These are phyloP conservation scores for Chaetomidium leptoderma DNA, from an alignment of 495 filamentous ascomycete species.

Conservation along the genomic window DNA sequence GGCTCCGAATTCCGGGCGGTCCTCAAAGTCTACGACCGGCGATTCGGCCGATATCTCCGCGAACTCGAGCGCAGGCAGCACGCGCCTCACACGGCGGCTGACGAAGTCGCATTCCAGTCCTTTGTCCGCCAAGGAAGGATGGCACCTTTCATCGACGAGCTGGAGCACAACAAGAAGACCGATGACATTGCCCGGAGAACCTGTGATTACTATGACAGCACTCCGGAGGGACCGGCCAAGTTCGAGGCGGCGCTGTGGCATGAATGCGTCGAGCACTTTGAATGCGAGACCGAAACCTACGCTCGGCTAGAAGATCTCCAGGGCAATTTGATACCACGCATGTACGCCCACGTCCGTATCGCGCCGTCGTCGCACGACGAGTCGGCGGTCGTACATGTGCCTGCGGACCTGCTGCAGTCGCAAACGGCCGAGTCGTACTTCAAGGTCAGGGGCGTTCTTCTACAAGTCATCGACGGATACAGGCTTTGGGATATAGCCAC, in stretches of 20 bases:
- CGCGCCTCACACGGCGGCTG: background rate
- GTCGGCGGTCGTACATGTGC: background rate
- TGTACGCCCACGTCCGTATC: conserved; percentile 6
- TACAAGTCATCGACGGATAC: background rate
- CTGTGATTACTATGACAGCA: background rate
- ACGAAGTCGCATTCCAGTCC: background rate
- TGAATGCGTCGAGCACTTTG: conserved; percentile 1
- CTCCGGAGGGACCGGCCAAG: background rate
- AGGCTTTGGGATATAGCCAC: background rate
- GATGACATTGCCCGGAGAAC: background rate
- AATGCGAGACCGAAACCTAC: conserved; percentile 5
- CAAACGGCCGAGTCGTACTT: background rate
- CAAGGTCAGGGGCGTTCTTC: conserved; percentile 1
- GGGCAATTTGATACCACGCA: background rate
- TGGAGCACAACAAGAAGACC: background rate
- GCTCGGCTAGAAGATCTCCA: background rate
- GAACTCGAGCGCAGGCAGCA: background rate
- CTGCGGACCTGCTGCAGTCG: background rate
- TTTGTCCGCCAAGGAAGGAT: background rate
- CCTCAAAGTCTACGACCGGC: conserved; percentile 6
- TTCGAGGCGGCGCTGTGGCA: conserved; percentile 3
- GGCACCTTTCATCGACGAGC: background rate
- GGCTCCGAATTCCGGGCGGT: conserved; percentile 1
- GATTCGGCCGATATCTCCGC: background rate
- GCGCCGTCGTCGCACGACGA: background rate